A percentile compares a stretch with the other conserved stretches of the same genome.
Conservation (phyloP, 148 eudicot genomes). For the Rhododendron simsii region DNA sequence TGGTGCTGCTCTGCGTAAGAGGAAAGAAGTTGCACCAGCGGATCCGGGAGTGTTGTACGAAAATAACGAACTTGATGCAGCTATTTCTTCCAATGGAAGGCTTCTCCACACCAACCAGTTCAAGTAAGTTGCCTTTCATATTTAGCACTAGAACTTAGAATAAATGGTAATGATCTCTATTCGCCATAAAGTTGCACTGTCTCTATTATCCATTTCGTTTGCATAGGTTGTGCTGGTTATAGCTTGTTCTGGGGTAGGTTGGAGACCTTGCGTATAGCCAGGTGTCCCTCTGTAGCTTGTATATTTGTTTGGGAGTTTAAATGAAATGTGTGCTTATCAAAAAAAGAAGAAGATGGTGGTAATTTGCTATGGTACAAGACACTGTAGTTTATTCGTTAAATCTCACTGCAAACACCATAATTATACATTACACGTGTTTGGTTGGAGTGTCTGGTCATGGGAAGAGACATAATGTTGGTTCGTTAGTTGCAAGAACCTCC, state of each 20-base stretch:
- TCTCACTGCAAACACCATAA: neutral
- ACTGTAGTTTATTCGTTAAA: neutral
- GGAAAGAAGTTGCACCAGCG: slow-evolving; percentile 27
- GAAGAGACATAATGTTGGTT: neutral
- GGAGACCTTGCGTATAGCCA: no score
- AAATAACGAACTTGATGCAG: slow-evolving; percentile 44
- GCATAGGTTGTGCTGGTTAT: no score
- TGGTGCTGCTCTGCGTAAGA: slow-evolving; percentile 39
- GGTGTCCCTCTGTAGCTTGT: no score
- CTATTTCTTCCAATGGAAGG: slow-evolving; percentile 41
- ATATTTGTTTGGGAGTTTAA: no score
- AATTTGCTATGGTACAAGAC: neutral
- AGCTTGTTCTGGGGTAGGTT: no score
- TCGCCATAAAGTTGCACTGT: neutral
- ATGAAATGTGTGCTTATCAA: no score
- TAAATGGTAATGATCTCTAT: neutral
- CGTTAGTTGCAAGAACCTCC: no score
- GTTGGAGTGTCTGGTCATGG: neutral
- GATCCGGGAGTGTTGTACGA: slow-evolving; percentile 27
- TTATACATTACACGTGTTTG: neutral
- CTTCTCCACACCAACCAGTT: slow-evolving; percentile 49
- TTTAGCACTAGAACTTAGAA: neutral
- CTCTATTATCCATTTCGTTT: no score
- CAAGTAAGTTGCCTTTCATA: slow-evolving; percentile 27
- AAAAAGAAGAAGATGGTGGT: neutral